Percentiles rank a stretch among this genome's conserved stretches.
phyloP scores from a whole-genome alignment of 2,329 filamentous ascomycete species.

The Sarocladium kiliense region DNA sequence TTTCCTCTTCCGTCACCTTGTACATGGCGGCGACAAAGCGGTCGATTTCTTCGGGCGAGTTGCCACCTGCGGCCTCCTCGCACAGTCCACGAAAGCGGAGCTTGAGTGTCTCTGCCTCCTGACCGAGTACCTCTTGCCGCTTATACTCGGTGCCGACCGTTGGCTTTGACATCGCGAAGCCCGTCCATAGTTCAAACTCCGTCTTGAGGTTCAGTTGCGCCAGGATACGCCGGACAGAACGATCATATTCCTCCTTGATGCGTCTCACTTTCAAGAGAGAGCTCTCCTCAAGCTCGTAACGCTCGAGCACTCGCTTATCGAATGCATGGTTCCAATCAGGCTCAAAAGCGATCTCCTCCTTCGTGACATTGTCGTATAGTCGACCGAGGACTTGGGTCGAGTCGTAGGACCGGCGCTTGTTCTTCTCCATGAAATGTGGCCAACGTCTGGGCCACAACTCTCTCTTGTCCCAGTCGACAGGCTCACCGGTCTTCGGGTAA shows the following conservation, averaged over 20 bases:
- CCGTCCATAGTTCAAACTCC: conserved; percentile 89
- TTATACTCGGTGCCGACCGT: conserved; percentile 75
- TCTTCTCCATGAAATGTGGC: conserved; percentile 86
- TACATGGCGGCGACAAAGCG: conserved; percentile 87
- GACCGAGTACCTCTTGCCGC: conserved; percentile 75
- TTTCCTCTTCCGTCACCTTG: conserved; percentile 68
- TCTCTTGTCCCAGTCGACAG: conserved; percentile 60
- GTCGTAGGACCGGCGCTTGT: conserved; percentile 47
- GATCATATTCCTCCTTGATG: conserved; percentile 76
- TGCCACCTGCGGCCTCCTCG: conserved; percentile 56
- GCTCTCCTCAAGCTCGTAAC: conserved; percentile 50
- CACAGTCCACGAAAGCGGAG: conserved; percentile 64
- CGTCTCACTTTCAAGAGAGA: conserved; percentile 54
- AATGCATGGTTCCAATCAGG: conserved; percentile 71
- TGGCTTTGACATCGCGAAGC: conserved; percentile 74
- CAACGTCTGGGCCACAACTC: conserved; percentile 55
- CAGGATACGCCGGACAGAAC: conserved; percentile 71
- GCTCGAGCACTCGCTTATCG: conserved; percentile 66
- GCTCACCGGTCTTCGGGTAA: conserved; percentile 83
- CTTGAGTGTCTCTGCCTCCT: conserved; percentile 60
- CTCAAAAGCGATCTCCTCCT: conserved; percentile 56
- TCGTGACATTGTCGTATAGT: conserved; percentile 70
- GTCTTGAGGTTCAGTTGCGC: conserved; percentile 76
- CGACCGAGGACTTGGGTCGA: conserved; percentile 71
- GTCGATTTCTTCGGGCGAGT: conserved; percentile 53